Base-by-base conservation (phyloP, 1,284 basidiomycete genomes). In the Stygiomarasmius scandens region DNA sequence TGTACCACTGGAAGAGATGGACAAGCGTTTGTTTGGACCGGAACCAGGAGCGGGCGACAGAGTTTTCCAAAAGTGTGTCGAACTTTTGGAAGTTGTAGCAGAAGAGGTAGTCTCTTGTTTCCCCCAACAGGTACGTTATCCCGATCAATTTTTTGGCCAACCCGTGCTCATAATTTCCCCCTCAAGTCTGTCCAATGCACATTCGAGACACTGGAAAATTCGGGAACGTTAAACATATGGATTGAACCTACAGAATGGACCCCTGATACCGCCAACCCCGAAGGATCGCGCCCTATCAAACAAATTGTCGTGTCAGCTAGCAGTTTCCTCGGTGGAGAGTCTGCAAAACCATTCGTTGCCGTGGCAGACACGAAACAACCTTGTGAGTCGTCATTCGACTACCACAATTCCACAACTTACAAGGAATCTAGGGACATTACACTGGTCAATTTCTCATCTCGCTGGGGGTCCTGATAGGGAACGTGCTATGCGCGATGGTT, bases 1-100 rank as follows among this genome's bases (percentile, higher is more conserved):
- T 69, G 76, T 98, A 32, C 82, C 93, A 0, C 75, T 96, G 49
- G 78, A 85, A 55, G 94, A 98, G 69, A 95, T 99, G 87, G 96
- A 98, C 65, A 73, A 82, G 51, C 79, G 86, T 11, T 71, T 98
- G 0, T 97, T 91, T 66, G 93, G 93, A 20, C 75, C 66, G 20
- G 66, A 73, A 4, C 62, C 67, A 5, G 79, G 77, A 1, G 70
- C 85, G 53, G 95, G 93, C 2, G 79, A 89, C 29, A 83, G 84
- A 55, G 84, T 93, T 1, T 99, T 98, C 75, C 78, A 81, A 54
- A 86, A 92, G 63, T 91, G 88, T 58, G 75, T 98, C 2, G 76
- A 75, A 2, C 63, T 97, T 16, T 76, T 98, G 60, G 95, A 98
- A 70, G 72, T 73, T 6, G 71, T 96, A 3, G 71, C 90, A 25